phyloP scores from a whole-genome alignment of 2,329 filamentous ascomycete genomes.

The Biscogniauxia mediterranea region DNA sequence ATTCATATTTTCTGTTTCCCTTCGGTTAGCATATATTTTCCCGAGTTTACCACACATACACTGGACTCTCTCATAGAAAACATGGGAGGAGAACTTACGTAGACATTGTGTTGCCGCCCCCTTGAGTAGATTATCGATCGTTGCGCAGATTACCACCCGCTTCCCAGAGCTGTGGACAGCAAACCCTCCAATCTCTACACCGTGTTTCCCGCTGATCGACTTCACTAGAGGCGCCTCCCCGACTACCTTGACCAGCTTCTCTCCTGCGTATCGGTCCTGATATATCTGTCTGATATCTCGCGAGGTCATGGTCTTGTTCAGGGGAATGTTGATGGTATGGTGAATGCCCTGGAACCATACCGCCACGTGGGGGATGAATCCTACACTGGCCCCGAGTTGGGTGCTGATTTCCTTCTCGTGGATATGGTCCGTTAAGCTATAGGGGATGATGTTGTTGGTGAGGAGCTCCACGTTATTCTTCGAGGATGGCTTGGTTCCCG shows the following conservation, averaged over 20 bases:
- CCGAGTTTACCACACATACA: no score
- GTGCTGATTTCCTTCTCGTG: constrained; percentile 87
- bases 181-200: constrained; percentile 91
- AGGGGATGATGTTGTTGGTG: constrained; percentile 84
- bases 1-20: constrained; percentile 66
- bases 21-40: not conserved
- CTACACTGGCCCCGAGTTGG: constrained; percentile 72
- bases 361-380: constrained; percentile 93
- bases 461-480: constrained; percentile 90
- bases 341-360: constrained; percentile 96
- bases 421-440: constrained; percentile 89
- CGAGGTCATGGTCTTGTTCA: constrained; percentile 82
- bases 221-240: constrained; percentile 87
- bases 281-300: constrained; percentile 92
- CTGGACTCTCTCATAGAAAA: not conserved
- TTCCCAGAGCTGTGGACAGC: constrained; percentile 88
- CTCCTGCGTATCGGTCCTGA: constrained; percentile 92
- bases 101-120: constrained; percentile 90
- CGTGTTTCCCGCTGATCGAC: constrained; percentile 79
- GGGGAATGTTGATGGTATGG: constrained; percentile 85
- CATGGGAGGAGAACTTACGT: constrained; percentile 56
- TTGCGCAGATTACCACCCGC: constrained; percentile 90
- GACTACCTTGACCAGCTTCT: constrained; percentile 89
- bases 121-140: constrained; percentile 92
- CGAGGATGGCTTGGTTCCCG: constrained; percentile 87